These are phyloP conservation scores for Metschnikowia borealis DNA, from an alignment of 805 yeast genomes.

Conservation along the genomic window DNA sequence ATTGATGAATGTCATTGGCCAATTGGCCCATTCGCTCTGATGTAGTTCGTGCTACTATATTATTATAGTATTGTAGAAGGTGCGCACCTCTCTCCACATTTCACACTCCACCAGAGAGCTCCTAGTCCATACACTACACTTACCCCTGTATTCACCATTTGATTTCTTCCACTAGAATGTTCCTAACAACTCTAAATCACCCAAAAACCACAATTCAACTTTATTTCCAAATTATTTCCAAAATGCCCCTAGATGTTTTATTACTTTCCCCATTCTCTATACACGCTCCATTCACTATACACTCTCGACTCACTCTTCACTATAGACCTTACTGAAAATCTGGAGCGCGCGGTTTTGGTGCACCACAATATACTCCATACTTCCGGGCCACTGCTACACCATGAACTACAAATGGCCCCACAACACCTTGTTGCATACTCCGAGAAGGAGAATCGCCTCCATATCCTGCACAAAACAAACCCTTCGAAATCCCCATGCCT, in stretches of 20 bases:
- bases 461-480: too few relatives aligned
- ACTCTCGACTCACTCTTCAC: background rate
- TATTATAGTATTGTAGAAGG: background rate
- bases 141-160: too few relatives aligned
- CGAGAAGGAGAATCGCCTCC: background rate
- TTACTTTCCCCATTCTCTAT: background rate
- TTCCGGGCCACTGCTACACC: background rate
- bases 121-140: too few relatives aligned
- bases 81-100: background rate
- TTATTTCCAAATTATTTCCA: too few relatives aligned
- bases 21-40: too few relatives aligned
- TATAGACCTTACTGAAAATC: background rate
- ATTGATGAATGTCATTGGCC: too few relatives aligned
- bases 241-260: background rate
- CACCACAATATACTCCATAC: background rate
- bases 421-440: background rate
- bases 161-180: too few relatives aligned
- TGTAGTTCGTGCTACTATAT: too few relatives aligned
- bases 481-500: background rate
- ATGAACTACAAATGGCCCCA: background rate
- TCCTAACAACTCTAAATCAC: too few relatives aligned
- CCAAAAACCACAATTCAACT: too few relatives aligned
- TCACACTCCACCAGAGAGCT: background rate
- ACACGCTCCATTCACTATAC: background rate
- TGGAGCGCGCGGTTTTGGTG: background rate